phyloP scores from a whole-genome alignment of 1,284 basidiomycete species.

The Trichosporon coremiiforme region DNA sequence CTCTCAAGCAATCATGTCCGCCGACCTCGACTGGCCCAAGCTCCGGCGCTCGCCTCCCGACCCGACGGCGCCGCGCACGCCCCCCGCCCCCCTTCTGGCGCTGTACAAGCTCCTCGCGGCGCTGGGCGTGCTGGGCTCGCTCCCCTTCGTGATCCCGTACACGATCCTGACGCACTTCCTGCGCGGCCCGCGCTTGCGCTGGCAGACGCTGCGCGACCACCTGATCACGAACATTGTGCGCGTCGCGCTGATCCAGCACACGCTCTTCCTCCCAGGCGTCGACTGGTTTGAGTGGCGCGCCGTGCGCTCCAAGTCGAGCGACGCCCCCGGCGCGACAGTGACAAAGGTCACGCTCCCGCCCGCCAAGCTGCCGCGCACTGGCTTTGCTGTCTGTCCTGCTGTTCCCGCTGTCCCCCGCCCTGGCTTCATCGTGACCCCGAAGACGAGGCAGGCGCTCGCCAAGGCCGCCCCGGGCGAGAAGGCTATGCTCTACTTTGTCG shows the following conservation, averaged over 20 bases:
- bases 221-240: constrained; percentile 11
- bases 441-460: not conserved
- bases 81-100: not conserved
- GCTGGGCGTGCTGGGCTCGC: not conserved
- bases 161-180: constrained; percentile 19
- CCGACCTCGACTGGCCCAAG: constrained; percentile 11
- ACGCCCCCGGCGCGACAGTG: not conserved
- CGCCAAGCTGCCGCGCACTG: not conserved
- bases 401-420: not conserved
- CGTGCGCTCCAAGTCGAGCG: not conserved
- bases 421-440: not conserved
- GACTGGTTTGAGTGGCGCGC: constrained; percentile 2
- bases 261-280: constrained; percentile 12
- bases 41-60: constrained; percentile 22
- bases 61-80: constrained; percentile 20
- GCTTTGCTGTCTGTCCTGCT: not conserved
- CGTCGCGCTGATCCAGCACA: constrained; percentile 19
- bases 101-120: constrained; percentile 2
- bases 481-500: constrained; percentile 21
- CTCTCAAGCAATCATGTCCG: not conserved
- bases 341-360: constrained; percentile 14
- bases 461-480: constrained; percentile 20
- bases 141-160: constrained; percentile 21
- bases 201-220: constrained; percentile 15
- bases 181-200: constrained; percentile 6